phyloP scores from a whole-genome alignment of 2,329 filamentous ascomycete species.

The Monilinia fructicola region DNA sequence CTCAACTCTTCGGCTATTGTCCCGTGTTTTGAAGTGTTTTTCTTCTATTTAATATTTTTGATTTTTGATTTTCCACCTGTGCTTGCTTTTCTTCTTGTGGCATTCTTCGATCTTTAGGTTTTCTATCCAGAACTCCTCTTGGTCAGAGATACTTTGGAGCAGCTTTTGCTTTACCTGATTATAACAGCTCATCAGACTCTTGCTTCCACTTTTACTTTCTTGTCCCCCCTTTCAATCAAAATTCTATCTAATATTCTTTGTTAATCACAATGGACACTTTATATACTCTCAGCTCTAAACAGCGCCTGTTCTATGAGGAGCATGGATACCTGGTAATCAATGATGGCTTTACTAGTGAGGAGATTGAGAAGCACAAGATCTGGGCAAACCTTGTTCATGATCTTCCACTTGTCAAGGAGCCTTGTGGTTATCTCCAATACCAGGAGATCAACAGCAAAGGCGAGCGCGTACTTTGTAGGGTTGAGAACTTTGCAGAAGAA shows the following conservation, averaged over 20 bases:
- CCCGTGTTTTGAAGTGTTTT: neutral
- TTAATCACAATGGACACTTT: neutral
- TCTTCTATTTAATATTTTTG: neutral
- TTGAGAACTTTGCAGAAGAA: conserved; percentile 33
- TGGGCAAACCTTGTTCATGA: conserved; percentile 36
- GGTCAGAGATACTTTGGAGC: neutral
- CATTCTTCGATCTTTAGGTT: neutral
- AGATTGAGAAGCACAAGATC: neutral
- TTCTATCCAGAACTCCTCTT: neutral
- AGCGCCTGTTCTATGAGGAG: neutral
- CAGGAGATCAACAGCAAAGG: conserved; percentile 41
- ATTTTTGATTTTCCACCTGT: neutral
- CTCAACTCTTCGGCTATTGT: neutral
- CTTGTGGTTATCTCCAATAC: conserved; percentile 40
- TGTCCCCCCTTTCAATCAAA: neutral
- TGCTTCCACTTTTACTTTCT: neutral
- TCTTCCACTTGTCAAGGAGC: conserved; percentile 37
- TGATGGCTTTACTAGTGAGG: neutral
- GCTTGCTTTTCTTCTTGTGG: neutral
- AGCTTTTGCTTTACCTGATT: neutral
- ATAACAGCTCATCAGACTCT: neutral
- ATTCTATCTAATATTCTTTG: neutral
- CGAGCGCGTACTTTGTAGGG: conserved; percentile 41
- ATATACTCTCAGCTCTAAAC: neutral
- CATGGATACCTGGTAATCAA: neutral